Evolutionary conservation across 257 asterid species (phyloP).

Genomic region (Ophiorrhiza pumila): DNA sequence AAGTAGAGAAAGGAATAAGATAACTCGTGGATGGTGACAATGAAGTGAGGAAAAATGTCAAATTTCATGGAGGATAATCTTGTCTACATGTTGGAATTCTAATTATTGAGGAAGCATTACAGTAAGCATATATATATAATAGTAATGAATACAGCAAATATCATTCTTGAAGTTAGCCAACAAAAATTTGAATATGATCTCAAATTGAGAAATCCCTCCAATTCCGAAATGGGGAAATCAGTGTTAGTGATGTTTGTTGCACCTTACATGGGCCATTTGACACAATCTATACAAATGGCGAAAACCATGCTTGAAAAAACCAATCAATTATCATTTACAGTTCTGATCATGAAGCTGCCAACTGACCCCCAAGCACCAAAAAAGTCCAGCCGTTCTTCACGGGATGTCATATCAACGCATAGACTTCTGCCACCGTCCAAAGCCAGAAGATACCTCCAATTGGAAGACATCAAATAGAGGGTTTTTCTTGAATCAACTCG

Average conservation of each 20-base stretch:
- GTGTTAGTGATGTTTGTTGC: not conserved
- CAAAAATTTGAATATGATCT: too few relatives aligned
- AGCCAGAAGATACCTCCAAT: not conserved
- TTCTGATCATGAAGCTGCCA: not conserved
- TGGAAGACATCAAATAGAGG: not conserved
- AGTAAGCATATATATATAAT: too few relatives aligned
- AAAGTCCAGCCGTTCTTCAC: not conserved
- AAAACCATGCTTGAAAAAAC: not conserved
- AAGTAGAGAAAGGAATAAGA: conserved; percentile 11
- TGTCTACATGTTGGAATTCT: too few relatives aligned
- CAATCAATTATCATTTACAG: not conserved
- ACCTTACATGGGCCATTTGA: not conserved
- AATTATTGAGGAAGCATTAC: too few relatives aligned
- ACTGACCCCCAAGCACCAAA: not conserved
- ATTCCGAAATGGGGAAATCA: not conserved
- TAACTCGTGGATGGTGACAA: conserved; percentile 19
- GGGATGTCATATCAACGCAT: not conserved
- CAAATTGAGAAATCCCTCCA: not conserved
- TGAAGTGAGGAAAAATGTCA: conserved; percentile 15
- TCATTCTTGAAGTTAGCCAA: not conserved
- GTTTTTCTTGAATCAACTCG: not conserved
- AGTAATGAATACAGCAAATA: too few relatives aligned
- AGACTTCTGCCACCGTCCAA: conserved; percentile 3
- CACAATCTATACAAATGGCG: not conserved
- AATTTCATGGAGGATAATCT: too few relatives aligned